A percentile compares a stretch with the other conserved stretches of the same genome.
These are phyloP conservation scores for Ophiosphaerella herpotricha DNA, from an alignment of 2,329 filamentous ascomycete genomes.

Conservation along the genomic window DNA sequence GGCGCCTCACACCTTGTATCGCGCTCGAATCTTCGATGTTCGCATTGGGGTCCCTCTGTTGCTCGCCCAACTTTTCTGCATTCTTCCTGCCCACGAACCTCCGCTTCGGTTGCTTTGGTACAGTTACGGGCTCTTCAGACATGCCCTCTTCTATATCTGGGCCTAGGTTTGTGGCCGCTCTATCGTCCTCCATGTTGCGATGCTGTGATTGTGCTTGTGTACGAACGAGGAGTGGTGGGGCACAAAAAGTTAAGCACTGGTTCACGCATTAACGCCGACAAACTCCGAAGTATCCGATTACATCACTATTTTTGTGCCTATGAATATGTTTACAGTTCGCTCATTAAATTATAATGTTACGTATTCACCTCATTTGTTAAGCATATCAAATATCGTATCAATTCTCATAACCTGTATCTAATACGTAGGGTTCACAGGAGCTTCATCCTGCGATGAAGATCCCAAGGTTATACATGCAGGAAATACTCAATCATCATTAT, in stretches of 20 bases:
- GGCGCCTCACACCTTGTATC: constrained; percentile 65
- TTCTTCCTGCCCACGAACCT: constrained; percentile 87
- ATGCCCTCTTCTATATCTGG: constrained; percentile 69
- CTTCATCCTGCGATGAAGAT: too few relatives aligned
- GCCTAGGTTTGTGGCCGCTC: constrained; percentile 71
- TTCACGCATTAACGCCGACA: too few relatives aligned
- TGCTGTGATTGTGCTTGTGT: constrained; percentile 1
- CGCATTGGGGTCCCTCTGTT: constrained; percentile 41
- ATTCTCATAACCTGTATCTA: too few relatives aligned
- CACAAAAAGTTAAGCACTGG: background rate
- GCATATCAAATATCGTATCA: too few relatives aligned
- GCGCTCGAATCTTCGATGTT: constrained; percentile 66
- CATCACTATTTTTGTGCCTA: too few relatives aligned
- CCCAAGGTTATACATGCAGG: too few relatives aligned
- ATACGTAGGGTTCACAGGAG: too few relatives aligned
- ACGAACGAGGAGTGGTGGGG: constrained; percentile 3
- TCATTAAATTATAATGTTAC: too few relatives aligned
- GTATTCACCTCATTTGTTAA: too few relatives aligned
- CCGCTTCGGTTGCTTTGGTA: constrained; percentile 78
- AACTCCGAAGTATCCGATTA: too few relatives aligned
- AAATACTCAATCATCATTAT: too few relatives aligned
- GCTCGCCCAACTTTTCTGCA: constrained; percentile 62
- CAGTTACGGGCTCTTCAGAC: constrained; percentile 53
- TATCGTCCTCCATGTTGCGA: constrained; percentile 73
- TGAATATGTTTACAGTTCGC: too few relatives aligned